phyloP scores from a whole-genome alignment of 768 basidiomycete species.

The Epithele typhae region DNA sequence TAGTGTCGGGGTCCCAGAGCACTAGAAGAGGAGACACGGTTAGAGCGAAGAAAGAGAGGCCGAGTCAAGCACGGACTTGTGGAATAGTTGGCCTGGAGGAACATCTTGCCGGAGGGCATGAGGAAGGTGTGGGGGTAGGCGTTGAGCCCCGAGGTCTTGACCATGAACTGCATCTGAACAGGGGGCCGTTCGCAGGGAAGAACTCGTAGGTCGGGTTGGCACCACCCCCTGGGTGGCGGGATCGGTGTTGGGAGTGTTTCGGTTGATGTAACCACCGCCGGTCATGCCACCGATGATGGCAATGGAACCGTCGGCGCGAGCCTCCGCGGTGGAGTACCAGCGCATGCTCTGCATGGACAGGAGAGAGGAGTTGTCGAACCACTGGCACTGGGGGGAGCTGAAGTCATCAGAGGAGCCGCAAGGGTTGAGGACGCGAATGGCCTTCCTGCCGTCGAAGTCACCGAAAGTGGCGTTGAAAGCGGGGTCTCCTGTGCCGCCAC shows the following conservation, averaged over 20 bases:
- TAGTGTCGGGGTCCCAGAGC: constrained; percentile 49
- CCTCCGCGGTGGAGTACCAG: constrained; percentile 78
- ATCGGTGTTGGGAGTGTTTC: constrained; percentile 66
- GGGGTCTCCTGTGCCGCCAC: constrained; percentile 49
- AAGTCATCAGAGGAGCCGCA: constrained; percentile 50
- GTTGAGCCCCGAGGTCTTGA: constrained; percentile 71
- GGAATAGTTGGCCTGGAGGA: constrained; percentile 80
- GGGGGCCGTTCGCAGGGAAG: constrained; percentile 57
- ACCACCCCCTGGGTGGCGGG: constrained; percentile 60
- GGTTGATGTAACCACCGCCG: constrained; percentile 75
- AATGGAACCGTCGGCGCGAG: constrained; percentile 71
- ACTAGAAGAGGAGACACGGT: constrained; percentile 25
- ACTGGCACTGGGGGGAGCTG: constrained; percentile 46
- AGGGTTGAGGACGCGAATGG: constrained; percentile 80
- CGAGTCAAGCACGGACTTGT: constrained; percentile 46
- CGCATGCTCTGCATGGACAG: constrained; percentile 65
- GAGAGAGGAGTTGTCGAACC: constrained; percentile 63
- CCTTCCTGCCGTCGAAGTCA: constrained; percentile 75
- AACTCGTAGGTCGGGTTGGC: constrained; percentile 85
- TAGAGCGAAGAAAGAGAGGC: not conserved
- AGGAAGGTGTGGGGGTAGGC: constrained; percentile 72
- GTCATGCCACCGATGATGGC: constrained; percentile 80
- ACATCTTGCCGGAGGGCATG: constrained; percentile 71
- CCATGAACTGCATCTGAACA: constrained; percentile 65
- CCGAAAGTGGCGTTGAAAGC: constrained; percentile 63